phyloP scores from a whole-genome alignment of 805 yeast genomes.

The Debaryomyces maramus region DNA sequence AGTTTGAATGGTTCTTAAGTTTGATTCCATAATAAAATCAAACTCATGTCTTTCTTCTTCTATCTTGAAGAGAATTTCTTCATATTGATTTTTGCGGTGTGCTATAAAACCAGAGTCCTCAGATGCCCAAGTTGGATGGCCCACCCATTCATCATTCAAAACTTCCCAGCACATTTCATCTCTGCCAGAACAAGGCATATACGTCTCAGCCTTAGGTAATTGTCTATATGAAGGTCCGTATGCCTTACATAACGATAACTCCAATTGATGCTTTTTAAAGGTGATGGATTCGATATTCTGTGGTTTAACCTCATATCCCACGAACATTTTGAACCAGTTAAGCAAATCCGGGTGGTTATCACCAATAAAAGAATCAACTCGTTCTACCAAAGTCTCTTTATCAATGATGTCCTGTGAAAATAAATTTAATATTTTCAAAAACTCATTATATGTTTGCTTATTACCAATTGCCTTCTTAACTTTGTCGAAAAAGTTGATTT shows the following conservation, averaged over 20 bases:
- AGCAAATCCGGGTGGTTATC: slow-evolving; percentile 69
- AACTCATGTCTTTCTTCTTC: slow-evolving; percentile 98
- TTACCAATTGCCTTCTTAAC: slow-evolving; percentile 86
- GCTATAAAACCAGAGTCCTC: slow-evolving; percentile 99
- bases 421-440: slow-evolving; percentile 81
- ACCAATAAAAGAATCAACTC: slow-evolving; percentile 85
- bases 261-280: slow-evolving; percentile 88
- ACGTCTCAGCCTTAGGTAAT: slow-evolving; percentile 89
- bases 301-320: slow-evolving; percentile 85
- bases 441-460: slow-evolving; percentile 89
- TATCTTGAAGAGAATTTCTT: slow-evolving; percentile 89
- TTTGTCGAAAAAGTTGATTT: slow-evolving; percentile 85
- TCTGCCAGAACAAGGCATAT: slow-evolving; percentile 97
- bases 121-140: slow-evolving; percentile 99
- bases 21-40: slow-evolving; percentile 93
- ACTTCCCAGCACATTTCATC: slow-evolving; percentile 99
- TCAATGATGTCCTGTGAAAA: slow-evolving; percentile 91
- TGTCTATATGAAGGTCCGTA: slow-evolving; percentile 94
- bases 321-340: slow-evolving; percentile 90
- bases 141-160: slow-evolving; percentile 97
- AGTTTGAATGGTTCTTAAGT: slow-evolving; percentile 91
- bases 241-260: slow-evolving; percentile 85
- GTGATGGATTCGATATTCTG: slow-evolving; percentile 82
- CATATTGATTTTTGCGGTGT: slow-evolving; percentile 97
- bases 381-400: slow-evolving; percentile 73